These are phyloP conservation scores for Blastocystis sp. DNA, from an alignment of 352 stramenopile genomes.

Conservation along the genomic window DNA sequence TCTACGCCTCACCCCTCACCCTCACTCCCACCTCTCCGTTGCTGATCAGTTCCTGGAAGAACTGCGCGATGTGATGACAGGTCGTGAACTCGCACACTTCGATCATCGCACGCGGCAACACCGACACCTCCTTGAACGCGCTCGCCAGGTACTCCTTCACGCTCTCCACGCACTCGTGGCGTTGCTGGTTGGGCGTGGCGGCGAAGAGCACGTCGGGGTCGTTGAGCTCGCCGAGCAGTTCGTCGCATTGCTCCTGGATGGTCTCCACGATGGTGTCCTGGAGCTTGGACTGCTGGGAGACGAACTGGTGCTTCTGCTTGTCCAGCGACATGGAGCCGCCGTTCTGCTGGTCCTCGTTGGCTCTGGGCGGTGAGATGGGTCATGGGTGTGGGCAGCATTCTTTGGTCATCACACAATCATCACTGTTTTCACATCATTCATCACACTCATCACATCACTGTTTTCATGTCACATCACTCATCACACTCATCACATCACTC, in stretches of 20 bases:
- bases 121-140: background rate
- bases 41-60: conserved; percentile 36
- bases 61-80: conserved; percentile 52
- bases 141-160: conserved; percentile 13
- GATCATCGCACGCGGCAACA: conserved; percentile 17
- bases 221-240: background rate
- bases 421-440: no score
- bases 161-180: conserved; percentile 18
- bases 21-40: conserved; percentile 12
- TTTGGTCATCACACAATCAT: no score
- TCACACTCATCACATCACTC: no score
- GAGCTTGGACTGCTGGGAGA: conserved; percentile 1
- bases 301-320: conserved; percentile 34
- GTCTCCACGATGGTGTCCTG: conserved; percentile 42
- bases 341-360: conserved; percentile 8
- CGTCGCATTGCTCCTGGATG: conserved; percentile 13
- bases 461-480: no score
- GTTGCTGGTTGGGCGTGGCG: conserved; percentile 14
- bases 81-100: conserved; percentile 62
- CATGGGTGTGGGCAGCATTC: no score
- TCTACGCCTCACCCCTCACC: background rate
- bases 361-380: background rate
- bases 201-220: conserved; percentile 7
- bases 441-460: no score
- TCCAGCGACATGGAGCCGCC: conserved; percentile 34